A percentile compares a stretch with the other conserved stretches of the same genome.
Evolutionary conservation across 345 rosid genomes (phyloP).

Genomic region (Populus davidiana): DNA sequence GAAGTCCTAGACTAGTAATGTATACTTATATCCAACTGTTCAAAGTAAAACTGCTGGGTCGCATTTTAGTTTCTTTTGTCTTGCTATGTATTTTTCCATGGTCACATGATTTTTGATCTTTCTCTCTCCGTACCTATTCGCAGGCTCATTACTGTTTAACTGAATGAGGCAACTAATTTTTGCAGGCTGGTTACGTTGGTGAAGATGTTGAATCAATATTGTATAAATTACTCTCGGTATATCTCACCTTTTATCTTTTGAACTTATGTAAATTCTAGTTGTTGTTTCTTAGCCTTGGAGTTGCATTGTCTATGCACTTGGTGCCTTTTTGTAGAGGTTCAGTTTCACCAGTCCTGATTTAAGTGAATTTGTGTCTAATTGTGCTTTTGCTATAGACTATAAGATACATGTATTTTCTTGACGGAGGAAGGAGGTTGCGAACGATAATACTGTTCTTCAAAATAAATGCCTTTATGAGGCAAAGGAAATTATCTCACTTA

Average conservation of each 20-base stretch:
- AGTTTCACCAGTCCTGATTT: not conserved
- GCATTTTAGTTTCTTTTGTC: not conserved
- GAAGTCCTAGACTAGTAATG: too few species aligned
- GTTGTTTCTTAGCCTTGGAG: not conserved
- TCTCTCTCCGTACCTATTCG: not conserved
- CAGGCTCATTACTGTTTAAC: not conserved
- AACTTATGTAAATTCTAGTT: not conserved
- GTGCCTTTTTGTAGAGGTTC: not conserved
- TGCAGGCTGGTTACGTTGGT: conserved; percentile 96
- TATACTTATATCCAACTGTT: not conserved
- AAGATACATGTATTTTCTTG: too few species aligned
- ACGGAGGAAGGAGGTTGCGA: too few species aligned
- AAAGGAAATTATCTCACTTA: too few species aligned
- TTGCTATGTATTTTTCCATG: not conserved
- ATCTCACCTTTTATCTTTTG: not conserved
- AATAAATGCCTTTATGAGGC: too few species aligned
- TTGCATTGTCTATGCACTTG: not conserved
- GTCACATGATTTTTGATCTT: not conserved
- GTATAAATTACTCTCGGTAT: conserved; percentile 77
- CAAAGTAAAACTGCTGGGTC: not conserved
- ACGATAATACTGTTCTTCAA: too few species aligned
- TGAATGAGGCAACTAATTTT: conserved; percentile 16
- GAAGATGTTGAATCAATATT: conserved; percentile 96
- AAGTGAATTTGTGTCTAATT: not conserved
- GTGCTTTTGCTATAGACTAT: not conserved